phyloP scores from a whole-genome alignment of 2,329 filamentous ascomycete species.

The Calonectria hongkongensis region DNA sequence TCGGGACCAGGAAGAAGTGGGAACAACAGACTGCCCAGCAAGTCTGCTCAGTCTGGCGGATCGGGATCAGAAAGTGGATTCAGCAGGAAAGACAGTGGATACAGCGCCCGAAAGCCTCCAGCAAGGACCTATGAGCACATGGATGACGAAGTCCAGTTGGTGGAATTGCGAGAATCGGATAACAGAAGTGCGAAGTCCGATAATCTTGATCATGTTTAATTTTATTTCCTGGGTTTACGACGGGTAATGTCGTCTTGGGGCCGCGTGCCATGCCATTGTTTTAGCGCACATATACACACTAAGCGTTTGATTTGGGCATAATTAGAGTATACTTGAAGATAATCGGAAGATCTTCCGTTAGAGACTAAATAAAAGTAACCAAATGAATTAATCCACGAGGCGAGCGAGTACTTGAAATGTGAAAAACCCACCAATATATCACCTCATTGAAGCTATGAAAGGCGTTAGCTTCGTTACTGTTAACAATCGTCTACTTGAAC shows the following conservation, averaged over 20 bases:
- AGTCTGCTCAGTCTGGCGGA: not conserved
- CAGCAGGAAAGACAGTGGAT: constrained; percentile 26
- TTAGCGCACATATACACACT: not conserved
- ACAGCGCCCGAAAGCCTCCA: constrained; percentile 42
- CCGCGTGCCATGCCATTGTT: not conserved
- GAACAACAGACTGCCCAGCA: not conserved
- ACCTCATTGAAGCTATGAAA: no score
- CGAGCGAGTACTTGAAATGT: no score
- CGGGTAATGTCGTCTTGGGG: not conserved
- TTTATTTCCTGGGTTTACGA: not conserved
- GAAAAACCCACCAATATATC: no score
- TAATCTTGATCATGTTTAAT: not conserved
- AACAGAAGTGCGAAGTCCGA: constrained; percentile 41
- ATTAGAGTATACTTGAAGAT: not conserved
- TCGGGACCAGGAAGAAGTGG: constrained; percentile 46
- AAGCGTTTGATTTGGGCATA: constrained; percentile 19
- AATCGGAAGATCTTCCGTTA: constrained; percentile 10
- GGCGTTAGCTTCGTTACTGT: no score
- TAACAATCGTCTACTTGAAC: no score
- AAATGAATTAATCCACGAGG: not conserved
- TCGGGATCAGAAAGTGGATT: not conserved
- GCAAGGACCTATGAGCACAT: constrained; percentile 58
- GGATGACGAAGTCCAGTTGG: constrained; percentile 59
- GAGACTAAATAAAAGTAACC: not conserved
- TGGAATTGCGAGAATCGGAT: constrained; percentile 48